Conservation (phyloP, 2,329 filamentous ascomycete species). For the Alternaria arbusti region DNA sequence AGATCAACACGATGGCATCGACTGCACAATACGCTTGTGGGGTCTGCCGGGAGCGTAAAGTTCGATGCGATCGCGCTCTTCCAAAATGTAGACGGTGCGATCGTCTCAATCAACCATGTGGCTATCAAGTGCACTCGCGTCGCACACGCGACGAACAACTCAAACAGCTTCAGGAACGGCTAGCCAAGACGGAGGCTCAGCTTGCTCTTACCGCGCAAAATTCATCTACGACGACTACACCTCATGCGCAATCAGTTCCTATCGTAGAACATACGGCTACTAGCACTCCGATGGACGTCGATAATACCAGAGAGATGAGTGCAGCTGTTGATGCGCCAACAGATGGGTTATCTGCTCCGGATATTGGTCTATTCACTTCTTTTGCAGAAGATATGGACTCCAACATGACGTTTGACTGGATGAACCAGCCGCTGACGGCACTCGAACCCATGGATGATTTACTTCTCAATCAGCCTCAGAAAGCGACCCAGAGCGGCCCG, state of each 20-base stretch:
- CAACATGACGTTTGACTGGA: not conserved
- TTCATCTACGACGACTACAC: accelerated
- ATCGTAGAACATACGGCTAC: not conserved
- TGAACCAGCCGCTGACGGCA: not conserved
- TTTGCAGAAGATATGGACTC: not conserved
- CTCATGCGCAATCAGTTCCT: not conserved
- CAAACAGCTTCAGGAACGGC: not conserved
- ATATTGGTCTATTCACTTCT: not conserved
- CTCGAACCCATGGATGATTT: not conserved
- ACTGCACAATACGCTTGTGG: not conserved
- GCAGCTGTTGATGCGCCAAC: not conserved
- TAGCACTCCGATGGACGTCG: not conserved
- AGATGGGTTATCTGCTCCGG: not conserved
- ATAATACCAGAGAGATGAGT: not conserved
- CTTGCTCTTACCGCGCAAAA: not conserved
- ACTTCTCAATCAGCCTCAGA: not conserved
- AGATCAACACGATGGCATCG: not conserved
- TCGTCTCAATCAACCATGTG: not conserved
- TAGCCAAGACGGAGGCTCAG: not conserved
- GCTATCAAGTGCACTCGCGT: not conserved
- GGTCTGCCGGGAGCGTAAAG: not conserved
- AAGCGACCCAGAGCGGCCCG: not conserved
- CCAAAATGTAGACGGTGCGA: not conserved
- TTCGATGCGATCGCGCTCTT: not conserved
- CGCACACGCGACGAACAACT: slow-evolving; percentile 1